phyloP scores from a whole-genome alignment of 441 rosid species.

The Populus hybrid region DNA sequence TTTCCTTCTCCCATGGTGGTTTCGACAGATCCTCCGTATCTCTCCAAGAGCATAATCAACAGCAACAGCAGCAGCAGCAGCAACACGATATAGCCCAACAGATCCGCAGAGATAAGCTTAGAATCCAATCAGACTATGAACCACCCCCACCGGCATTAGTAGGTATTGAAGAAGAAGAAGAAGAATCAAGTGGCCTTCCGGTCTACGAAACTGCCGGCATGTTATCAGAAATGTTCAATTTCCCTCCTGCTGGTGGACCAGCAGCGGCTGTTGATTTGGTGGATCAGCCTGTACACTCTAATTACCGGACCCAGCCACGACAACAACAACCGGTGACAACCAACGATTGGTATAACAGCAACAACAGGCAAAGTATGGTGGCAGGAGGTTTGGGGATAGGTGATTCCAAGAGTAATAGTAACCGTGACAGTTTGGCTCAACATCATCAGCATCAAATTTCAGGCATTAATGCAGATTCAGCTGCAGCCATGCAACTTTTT shows the following conservation, averaged over 20 bases:
- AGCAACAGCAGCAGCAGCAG: slow-evolving; percentile 35
- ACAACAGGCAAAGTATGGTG: slow-evolving; percentile 28
- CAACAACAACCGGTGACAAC: slow-evolving; percentile 11
- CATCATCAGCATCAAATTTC: slow-evolving; percentile 62
- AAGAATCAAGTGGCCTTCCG: slow-evolving; percentile 52
- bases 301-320: slow-evolving; percentile 29
- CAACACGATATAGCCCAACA: slow-evolving; percentile 53
- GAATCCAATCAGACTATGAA: slow-evolving; percentile 38
- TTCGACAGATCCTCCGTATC: slow-evolving; percentile 45
- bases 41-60: slow-evolving; percentile 23
- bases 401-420: slow-evolving; percentile 33
- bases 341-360: slow-evolving; percentile 34
- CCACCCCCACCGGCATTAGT: slow-evolving; percentile 38
- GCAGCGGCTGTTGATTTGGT: slow-evolving; percentile 40
- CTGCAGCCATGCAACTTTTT: slow-evolving; percentile 90
- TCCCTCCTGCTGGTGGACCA: slow-evolving; percentile 46
- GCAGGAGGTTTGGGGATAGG: slow-evolving; percentile 34
- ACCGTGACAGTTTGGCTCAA: slow-evolving; percentile 33
- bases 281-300: slow-evolving; percentile 48
- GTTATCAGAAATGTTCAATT: slow-evolving; percentile 92
- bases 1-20: slow-evolving; percentile 73
- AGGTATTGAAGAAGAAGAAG: slow-evolving; percentile 39
- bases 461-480: slow-evolving; percentile 59
- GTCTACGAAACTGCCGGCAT: slow-evolving; percentile 79
- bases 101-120: slow-evolving; percentile 60